phyloP scores from a whole-genome alignment of 192 early-diverging fungal genomes.

The Chytriomyces sp. region DNA sequence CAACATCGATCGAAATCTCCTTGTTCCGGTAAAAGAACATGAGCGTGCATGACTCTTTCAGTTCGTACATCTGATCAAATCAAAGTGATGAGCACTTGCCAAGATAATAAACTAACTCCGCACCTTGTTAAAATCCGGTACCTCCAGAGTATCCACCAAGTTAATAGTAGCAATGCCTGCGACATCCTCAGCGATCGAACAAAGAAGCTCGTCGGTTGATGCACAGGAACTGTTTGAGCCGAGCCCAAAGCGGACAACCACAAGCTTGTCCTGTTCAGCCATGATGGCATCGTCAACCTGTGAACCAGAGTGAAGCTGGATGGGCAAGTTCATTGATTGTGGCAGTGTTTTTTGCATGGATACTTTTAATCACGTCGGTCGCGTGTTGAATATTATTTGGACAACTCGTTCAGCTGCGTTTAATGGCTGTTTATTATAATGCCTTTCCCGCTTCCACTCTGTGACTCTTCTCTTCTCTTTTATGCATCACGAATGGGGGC shows the following conservation, averaged over 20 bases:
- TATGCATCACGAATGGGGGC: neutral
- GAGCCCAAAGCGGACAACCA: constrained; percentile 95
- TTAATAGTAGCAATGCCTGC: constrained; percentile 99
- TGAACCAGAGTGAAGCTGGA: too few species aligned
- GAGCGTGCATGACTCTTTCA: constrained; percentile 96
- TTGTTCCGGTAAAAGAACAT: constrained; percentile 95
- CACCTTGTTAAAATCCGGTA: constrained; percentile 74
- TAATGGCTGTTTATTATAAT: too few species aligned
- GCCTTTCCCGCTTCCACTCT: too few species aligned
- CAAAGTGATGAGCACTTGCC: too few species aligned
- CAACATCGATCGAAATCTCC: too few species aligned
- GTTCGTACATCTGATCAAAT: constrained; percentile 82
- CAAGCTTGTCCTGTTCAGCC: constrained; percentile 95
- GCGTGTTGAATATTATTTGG: too few species aligned
- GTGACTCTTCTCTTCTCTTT: too few species aligned
- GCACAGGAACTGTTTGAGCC: constrained; percentile 96
- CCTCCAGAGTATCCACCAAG: constrained; percentile 92
- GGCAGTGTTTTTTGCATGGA: too few species aligned
- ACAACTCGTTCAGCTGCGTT: too few species aligned
- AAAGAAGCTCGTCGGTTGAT: constrained; percentile 96
- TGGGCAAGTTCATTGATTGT: too few species aligned
- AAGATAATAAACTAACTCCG: too few species aligned
- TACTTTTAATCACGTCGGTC: too few species aligned
- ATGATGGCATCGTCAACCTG: constrained; percentile 89
- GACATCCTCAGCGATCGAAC: constrained; percentile 89